These are phyloP conservation scores for Penicillium fuscoglaucum DNA, from an alignment of 2,329 filamentous ascomycete species.

Conservation along the genomic window DNA sequence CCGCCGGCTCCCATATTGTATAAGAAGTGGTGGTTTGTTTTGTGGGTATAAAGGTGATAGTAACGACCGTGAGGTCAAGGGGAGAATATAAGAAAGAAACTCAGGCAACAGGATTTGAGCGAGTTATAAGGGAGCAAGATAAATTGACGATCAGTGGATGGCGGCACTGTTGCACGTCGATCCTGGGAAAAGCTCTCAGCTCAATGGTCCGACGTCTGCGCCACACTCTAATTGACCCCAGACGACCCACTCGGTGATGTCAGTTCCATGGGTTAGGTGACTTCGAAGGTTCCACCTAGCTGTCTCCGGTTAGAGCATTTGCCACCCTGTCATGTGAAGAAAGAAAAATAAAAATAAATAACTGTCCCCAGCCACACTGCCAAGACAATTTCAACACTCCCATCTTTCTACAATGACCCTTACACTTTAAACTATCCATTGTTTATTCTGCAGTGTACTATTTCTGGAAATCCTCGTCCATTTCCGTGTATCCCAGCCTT, in stretches of 20 bases:
- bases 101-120: constrained; percentile 13
- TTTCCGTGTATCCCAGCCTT: neutral
- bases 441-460: neutral
- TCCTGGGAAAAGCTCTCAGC: neutral
- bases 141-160: constrained; percentile 14
- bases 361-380: constrained; percentile 3
- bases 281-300: neutral
- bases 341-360: neutral
- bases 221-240: constrained; percentile 9
- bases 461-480: neutral
- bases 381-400: neutral
- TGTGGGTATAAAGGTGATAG: neutral
- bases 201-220: constrained; percentile 6
- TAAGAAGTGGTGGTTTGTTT: neutral
- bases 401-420: neutral
- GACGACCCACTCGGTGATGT: constrained; percentile 4
- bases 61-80: neutral
- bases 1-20: constrained; percentile 60
- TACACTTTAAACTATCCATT: neutral
- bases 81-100: constrained; percentile 5
- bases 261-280: neutral
- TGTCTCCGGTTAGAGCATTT: neutral
- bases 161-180: neutral
- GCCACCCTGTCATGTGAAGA: constrained; percentile 5
- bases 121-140: constrained; percentile 7